Evolutionary conservation across 345 rosid genomes (phyloP), one percentile per base, ranked within the genome.

Genomic region (Salix brachista): DNA sequence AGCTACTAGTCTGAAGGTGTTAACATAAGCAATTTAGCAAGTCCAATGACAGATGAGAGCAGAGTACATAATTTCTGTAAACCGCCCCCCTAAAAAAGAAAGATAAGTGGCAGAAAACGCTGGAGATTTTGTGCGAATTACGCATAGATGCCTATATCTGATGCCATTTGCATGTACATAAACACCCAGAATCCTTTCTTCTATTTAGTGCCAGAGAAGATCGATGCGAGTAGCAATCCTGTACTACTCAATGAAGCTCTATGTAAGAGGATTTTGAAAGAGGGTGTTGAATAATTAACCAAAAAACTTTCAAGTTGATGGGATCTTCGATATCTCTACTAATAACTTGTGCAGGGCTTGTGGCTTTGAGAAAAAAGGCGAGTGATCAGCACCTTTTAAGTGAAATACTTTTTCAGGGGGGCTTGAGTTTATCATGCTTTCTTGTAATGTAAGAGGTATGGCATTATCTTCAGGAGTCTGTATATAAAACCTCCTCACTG

Each of bases 361-460:
- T 83, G 99, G 99, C 86, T 92, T 96, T n/a, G 98, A 96, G 88
- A 96, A 96, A 85, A 96, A 96, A 13, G 99, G 98, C 13, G 99
- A 93, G 86, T 96, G 99, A 64, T 96, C 99, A 8, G 97, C 88
- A 12, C 99, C 99, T 87, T 88, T 96, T 50, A 96, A 77, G 30
- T 84, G 87, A 78, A 90, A 94, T 32, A 91, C 92, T 25, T 86
- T 86, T 78, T 96, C 97, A 0, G 98, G 98, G 14, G 97, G 92
- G 70, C 88, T 85, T n/a, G 90, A 78, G 52, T 84, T 91, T 66
- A 90, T 80, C 99, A 94, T 91, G 79, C 83, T 86, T 67, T 96
- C 93, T 75, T 96, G 98, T 41, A 89, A 80, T 42, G 78, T n/a
- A 30, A 87, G 8, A 8, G 99, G 91, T 72, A 96, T 86, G n/a